Base-by-base conservation (phyloP, 352 stramenopile species). In the Phytophthora cactorum region DNA sequence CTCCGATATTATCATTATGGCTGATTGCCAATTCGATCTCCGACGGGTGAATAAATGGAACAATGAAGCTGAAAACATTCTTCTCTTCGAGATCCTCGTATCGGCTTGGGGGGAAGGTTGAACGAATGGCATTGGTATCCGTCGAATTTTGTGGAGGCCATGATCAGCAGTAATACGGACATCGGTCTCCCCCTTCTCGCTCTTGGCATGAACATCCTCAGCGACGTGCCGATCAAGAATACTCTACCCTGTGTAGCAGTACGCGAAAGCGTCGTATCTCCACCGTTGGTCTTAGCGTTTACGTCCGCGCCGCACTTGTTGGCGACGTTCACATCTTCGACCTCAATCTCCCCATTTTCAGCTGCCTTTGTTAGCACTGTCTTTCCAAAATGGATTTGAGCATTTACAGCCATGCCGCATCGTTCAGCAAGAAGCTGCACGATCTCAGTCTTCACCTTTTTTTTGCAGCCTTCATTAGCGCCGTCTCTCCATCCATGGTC, bases 11-110 rank as follows among this genome's bases (percentile, higher is more conserved):
- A 4, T 31, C 12, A 6, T 39, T 22, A 12, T 31, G 2, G 6
- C 14, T 52, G 34, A 58, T 32, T 12, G 34, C 9, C 8, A 70
- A 36, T n/a, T 57, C 56, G 27, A 66, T 38, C 46, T 66, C 58
- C 27, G n/a, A 38, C 9, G 58, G 47, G 38, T 47, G 7, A 8
- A 66, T 38, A 38, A 38, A 12, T 59, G 12, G 5, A 46, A 8
- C 8, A 44, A n/a, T 4, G n/a, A n/a, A 15, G 41, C 41, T 47
- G 41, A 4, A 4, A 47, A 22, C 5, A 47, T 5, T 47, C 2
- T 12, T 2, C 2, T 38, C 9, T 11, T 5, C 1, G 8, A 8
- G 11, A 12, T 38, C 32, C 7, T 38, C 11, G 32, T 8, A 12
- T 12, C 8, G 32, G 2, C 6, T 38, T 38, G 32, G 32, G 32